Conservation (phyloP, 208 protist species). For the Trypanosoma rangeli region DNA sequence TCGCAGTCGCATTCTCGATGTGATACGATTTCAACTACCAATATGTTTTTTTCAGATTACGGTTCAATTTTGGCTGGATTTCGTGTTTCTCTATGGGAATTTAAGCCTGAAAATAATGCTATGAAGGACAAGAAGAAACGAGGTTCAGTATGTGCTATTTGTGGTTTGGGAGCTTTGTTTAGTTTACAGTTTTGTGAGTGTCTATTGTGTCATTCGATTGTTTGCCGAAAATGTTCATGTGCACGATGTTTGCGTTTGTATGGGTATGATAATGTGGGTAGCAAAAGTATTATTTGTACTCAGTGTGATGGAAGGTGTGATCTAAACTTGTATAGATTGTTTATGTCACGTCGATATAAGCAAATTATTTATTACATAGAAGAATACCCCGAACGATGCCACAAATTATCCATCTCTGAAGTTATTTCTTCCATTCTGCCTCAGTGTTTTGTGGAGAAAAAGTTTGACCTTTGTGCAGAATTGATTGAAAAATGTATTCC, state of each 20-base stretch:
- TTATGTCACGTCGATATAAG: constrained; percentile 27
- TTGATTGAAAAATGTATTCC: constrained; percentile 26
- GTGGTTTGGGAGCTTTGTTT: constrained; percentile 12
- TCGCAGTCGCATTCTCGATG: constrained; percentile 1
- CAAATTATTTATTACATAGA: constrained; percentile 29
- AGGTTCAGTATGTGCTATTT: constrained; percentile 9
- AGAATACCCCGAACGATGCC: constrained; percentile 26
- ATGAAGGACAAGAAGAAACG: background rate
- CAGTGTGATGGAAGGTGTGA: constrained; percentile 32
- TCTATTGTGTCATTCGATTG: constrained; percentile 9
- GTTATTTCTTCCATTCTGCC: constrained; percentile 23
- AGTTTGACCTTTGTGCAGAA: constrained; percentile 25
- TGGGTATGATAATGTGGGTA: constrained; percentile 9
- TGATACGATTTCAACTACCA: constrained; percentile 10
- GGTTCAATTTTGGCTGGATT: constrained; percentile 27
- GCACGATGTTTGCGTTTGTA: constrained; percentile 13
- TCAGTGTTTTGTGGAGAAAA: constrained; percentile 32
- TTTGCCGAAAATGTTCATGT: constrained; percentile 26
- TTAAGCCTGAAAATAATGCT: background rate
- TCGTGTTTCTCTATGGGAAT: constrained; percentile 9
- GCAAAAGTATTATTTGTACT: constrained; percentile 20
- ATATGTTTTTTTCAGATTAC: constrained; percentile 30
- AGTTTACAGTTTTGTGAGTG: constrained; percentile 4
- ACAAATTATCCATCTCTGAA: constrained; percentile 17
- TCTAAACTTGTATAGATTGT: constrained; percentile 31